phyloP scores from a whole-genome alignment of 805 yeast species.

The Clavispora carvajalis region DNA sequence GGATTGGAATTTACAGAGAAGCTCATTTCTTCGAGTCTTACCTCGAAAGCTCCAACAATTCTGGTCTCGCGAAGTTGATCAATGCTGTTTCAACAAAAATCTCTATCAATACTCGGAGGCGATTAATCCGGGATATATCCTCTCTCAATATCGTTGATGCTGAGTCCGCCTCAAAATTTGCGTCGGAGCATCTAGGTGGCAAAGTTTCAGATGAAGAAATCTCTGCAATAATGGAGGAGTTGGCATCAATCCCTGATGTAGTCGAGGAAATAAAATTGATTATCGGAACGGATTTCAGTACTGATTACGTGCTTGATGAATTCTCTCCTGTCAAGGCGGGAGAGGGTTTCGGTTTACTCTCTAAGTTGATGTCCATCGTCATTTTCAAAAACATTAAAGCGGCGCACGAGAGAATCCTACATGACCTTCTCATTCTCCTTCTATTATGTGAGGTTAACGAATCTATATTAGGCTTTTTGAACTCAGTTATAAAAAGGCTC shows the following conservation, averaged over 20 bases:
- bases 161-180: slow-evolving; percentile 19
- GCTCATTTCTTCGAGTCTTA: slow-evolving; percentile 29
- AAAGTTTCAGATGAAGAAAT: slow-evolving; percentile 25
- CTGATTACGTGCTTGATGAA: slow-evolving; percentile 1
- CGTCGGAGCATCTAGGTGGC: slow-evolving; percentile 16
- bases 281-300: slow-evolving; percentile 11
- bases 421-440: slow-evolving; percentile 26
- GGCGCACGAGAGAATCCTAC: slow-evolving; percentile 25
- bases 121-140: slow-evolving; percentile 16
- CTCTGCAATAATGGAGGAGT: slow-evolving; percentile 14
- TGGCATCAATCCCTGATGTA: slow-evolving; percentile 24
- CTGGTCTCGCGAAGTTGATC: slow-evolving; percentile 18
- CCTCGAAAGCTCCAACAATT: slow-evolving; percentile 9
- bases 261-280: slow-evolving; percentile 20
- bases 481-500: slow-evolving; percentile 20
- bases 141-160: slow-evolving; percentile 10
- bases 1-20: slow-evolving; percentile 26
- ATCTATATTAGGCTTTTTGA: slow-evolving; percentile 19
- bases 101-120: slow-evolving; percentile 26
- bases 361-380: slow-evolving; percentile 19
- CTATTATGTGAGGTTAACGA: slow-evolving; percentile 30
- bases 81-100: slow-evolving; percentile 18
- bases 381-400: slow-evolving; percentile 25
- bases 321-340: slow-evolving; percentile 4
- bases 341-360: slow-evolving; percentile 17